Base-by-base conservation (phyloP, 176 grass and related monocot genomes). In the Zoysia pacifica region DNA sequence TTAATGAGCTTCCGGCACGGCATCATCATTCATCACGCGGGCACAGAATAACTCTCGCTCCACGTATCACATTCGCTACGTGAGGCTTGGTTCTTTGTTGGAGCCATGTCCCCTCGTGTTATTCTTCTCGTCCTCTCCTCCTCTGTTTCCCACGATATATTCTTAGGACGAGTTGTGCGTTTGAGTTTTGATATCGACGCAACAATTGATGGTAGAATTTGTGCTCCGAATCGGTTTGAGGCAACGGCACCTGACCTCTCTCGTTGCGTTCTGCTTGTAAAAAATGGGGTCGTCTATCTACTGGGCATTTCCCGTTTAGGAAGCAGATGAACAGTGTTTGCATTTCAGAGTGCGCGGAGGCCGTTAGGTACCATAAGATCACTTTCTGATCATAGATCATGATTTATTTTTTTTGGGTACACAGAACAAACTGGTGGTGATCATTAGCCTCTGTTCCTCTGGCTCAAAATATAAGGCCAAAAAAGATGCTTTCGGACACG, bases 261-360 rank as follows among this genome's bases (percentile, higher is more conserved):
- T 58, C 77, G 18, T 70, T 52, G 10, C 76, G 77, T 70, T 75
- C 69, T 80, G 63, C 39, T 76, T 75, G 54, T 76, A 64, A 80
- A 68, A 80, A 69, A 70, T 56, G 65, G 75, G 48, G 47, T 48
- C 70, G 1, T 15, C 54, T 54, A 67, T 47, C 67, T 53, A 65
- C 54, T 84, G 64, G 69, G 45, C 67, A 50, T 84, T 69, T 73
- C 43, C 50, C 15, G 50, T 48, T 75, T 7, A 2, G 41, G 40
- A 69, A 53, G 65, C 72, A 64, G 16, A 64, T 9, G 70, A 52
- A 6, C 1, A 13, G 54, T 2, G 45, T 40, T 71, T 47, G 62
- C 76, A 40, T 72, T 80, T 79, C 48, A 44, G 19, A 11, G 44
- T 58, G 18, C 4, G 15, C 46, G 39, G 75, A 64, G 60, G 9